Evolutionary conservation across 2,329 filamentous ascomycete genomes (phyloP).

Genomic region (Neonectria hederae): DNA sequence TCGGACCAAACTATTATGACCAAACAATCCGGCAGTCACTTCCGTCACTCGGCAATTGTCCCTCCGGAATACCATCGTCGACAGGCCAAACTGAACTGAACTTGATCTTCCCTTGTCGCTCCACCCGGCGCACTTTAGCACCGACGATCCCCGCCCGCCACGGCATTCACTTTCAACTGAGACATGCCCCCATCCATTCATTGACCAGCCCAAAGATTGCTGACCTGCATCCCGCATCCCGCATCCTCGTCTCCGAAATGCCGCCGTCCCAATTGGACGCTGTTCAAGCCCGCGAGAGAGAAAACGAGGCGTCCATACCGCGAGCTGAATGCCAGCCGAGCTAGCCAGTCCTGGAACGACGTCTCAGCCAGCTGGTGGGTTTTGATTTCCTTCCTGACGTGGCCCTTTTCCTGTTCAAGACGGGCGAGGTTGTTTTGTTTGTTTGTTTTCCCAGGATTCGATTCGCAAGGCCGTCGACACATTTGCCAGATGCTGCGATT

Average conservation of each 20-base stretch:
- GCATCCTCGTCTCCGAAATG: conserved; percentile 6
- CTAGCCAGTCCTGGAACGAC: not conserved
- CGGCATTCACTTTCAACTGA: conserved; percentile 22
- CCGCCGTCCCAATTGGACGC: conserved; percentile 19
- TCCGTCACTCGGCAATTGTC: not conserved
- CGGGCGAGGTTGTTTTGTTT: too few relatives aligned
- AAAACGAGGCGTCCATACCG: conserved; percentile 19
- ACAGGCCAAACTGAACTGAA: not conserved
- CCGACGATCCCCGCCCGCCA: conserved; percentile 27
- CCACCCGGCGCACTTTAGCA: conserved; percentile 19
- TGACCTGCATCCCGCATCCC: not conserved
- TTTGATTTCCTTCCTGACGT: not conserved
- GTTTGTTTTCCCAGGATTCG: too few relatives aligned
- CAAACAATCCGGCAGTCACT: not conserved
- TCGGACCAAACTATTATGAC: not conserved
- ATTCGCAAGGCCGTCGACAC: too few relatives aligned
- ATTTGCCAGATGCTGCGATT: too few relatives aligned
- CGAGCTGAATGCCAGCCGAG: conserved; percentile 16
- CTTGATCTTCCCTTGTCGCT: not conserved
- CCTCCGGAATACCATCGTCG: not conserved
- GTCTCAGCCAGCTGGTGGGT: not conserved
- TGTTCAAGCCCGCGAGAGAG: not conserved
- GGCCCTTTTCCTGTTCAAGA: too few relatives aligned
- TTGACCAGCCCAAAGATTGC: conserved; percentile 4
- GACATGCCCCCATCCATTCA: conserved; percentile 15